These are phyloP conservation scores for Afroboletus lepidellus DNA, from an alignment of 1,284 basidiomycete genomes.

Conservation along the genomic window DNA sequence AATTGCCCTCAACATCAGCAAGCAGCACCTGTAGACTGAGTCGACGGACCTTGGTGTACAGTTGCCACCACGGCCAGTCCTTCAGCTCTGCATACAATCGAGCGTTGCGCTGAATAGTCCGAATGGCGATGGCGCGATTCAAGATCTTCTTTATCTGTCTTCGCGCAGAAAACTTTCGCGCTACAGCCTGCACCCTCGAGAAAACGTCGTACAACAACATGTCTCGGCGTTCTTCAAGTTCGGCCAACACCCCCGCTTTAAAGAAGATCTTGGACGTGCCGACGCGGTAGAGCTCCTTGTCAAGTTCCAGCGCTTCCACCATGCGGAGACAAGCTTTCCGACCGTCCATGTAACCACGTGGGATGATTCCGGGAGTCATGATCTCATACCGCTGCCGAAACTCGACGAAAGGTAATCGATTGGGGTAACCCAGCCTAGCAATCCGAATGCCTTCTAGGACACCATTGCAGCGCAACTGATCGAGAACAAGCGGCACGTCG, in stretches of 20 bases:
- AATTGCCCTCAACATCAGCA: conserved; percentile 6
- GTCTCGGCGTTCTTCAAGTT: conserved; percentile 93
- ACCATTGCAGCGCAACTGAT: conserved; percentile 98
- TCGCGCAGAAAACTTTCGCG: conserved; percentile 83
- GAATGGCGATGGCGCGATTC: conserved; percentile 88
- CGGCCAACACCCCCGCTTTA: conserved; percentile 98
- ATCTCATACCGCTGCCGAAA: conserved; percentile 98
- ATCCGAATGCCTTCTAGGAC: conserved; percentile 99
- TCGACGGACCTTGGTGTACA: conserved; percentile 80
- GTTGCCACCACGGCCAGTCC: conserved; percentile 99
- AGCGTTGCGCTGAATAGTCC: conserved; percentile 94
- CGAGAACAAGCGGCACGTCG: conserved; percentile 92
- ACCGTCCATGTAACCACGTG: conserved; percentile 95
- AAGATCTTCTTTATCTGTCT: conserved; percentile 94
- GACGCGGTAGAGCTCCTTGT: conserved; percentile 84
- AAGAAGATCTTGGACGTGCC: conserved; percentile 99
- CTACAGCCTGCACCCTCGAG: conserved; percentile 82
- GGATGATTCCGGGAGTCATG: conserved; percentile 89
- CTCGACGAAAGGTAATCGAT: conserved; percentile 94
- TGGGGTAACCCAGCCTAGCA: conserved; percentile 95
- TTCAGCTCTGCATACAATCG: conserved; percentile 85
- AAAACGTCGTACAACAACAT: conserved; percentile 87
- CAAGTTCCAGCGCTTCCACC: conserved; percentile 87
- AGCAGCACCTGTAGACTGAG: neutral
- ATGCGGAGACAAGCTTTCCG: conserved; percentile 93